A percentile compares a stretch with the other conserved stretches of the same genome.
Evolutionary conservation across 2,329 filamentous ascomycete genomes (phyloP).

Genomic region (Cladosporium sp.): DNA sequence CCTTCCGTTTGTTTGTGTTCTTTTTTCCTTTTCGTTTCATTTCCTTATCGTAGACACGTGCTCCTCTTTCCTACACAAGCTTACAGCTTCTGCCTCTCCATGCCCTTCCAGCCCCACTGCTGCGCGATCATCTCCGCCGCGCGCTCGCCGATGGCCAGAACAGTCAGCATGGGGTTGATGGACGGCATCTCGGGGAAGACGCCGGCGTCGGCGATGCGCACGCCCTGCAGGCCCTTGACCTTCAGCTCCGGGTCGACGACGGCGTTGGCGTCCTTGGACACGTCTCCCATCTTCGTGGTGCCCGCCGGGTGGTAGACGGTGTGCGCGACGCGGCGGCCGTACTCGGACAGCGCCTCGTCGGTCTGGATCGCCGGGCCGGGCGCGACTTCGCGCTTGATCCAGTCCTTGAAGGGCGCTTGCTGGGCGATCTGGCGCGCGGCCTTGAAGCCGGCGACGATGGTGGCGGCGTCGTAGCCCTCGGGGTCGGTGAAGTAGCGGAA

Average conservation of each 20-base stretch:
- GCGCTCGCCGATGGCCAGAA: conserved; percentile 75
- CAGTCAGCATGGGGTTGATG: conserved; percentile 88
- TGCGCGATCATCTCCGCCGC: conserved; percentile 76
- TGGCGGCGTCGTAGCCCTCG: conserved; percentile 77
- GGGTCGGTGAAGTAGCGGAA: conserved; percentile 87
- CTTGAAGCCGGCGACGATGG: conserved; percentile 69
- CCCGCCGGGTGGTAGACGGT: conserved; percentile 88
- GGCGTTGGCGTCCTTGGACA: conserved; percentile 60
- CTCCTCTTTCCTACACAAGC: not conserved
- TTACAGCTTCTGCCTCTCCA: conserved; percentile 50
- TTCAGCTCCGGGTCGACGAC: conserved; percentile 74
- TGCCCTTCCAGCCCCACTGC: conserved; percentile 60
- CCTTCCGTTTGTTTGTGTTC: no score
- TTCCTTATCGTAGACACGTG: no score
- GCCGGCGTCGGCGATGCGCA: conserved; percentile 79
- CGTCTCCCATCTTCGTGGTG: conserved; percentile 84
- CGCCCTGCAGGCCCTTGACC: conserved; percentile 63
- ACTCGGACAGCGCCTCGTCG: conserved; percentile 75
- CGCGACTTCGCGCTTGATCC: conserved; percentile 76
- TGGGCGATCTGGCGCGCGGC: conserved; percentile 71
- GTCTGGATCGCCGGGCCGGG: conserved; percentile 67
- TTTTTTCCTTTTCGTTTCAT: no score
- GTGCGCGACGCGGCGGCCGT: conserved; percentile 73
- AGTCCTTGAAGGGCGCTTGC: conserved; percentile 70
- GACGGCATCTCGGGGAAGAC: conserved; percentile 82